Conservation (phyloP, 2,329 filamentous ascomycete genomes). For the Epichloe brachyelytri region DNA sequence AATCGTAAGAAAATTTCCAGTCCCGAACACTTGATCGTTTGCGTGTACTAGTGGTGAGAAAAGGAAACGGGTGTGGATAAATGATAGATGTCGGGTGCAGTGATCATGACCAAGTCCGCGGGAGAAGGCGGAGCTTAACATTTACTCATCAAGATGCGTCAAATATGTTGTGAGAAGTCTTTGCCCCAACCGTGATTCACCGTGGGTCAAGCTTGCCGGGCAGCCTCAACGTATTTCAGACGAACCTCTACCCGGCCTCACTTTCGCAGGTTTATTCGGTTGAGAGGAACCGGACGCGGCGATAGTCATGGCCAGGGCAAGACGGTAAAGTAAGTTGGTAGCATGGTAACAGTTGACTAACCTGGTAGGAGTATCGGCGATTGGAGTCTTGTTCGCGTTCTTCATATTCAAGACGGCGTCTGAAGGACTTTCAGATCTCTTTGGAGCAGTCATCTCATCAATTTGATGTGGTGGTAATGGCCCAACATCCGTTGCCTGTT, state of each 20-base stretch:
- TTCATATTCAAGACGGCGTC: constrained; percentile 15
- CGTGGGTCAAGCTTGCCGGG: background rate
- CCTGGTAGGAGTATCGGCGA: constrained; percentile 1
- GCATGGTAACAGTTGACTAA: background rate
- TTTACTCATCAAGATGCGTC: background rate
- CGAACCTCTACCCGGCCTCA: background rate
- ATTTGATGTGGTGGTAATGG: background rate
- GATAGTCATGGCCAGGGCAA: background rate
- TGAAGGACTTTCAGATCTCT: constrained; percentile 10
- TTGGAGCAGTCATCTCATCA: background rate
- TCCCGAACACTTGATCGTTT: background rate
- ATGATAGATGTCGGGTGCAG: background rate
- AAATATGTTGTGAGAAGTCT: background rate
- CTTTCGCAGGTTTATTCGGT: background rate
- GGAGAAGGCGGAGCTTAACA: background rate
- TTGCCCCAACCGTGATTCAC: constrained; percentile 4
- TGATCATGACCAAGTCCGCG: background rate
- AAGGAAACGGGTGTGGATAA: background rate
- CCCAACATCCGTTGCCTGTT: background rate
- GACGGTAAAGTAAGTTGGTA: background rate
- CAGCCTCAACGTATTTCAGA: constrained; percentile 2
- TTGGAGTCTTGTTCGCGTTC: background rate
- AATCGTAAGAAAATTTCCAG: background rate
- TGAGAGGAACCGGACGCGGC: background rate
- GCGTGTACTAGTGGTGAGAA: background rate